A percentile compares a stretch with the other conserved stretches of the same genome.
phyloP scores from a whole-genome alignment of 1,284 basidiomycete genomes.

The Grifola frondosa region DNA sequence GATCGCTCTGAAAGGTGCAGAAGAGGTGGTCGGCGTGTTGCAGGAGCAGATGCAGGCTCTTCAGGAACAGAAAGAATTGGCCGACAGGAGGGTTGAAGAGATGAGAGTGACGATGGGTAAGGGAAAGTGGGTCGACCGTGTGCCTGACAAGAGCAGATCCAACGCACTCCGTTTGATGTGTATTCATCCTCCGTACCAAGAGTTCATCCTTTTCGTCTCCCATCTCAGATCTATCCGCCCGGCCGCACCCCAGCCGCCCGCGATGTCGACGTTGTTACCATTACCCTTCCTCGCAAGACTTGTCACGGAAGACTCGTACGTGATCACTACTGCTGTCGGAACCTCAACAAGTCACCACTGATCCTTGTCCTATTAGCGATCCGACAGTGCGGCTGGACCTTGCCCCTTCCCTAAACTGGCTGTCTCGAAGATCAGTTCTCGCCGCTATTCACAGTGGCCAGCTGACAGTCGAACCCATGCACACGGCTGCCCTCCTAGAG shows the following conservation, averaged over 20 bases:
- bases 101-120: constrained; percentile 58
- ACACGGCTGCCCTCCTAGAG: constrained; percentile 50
- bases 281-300: constrained; percentile 86
- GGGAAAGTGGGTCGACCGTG: constrained; percentile 62
- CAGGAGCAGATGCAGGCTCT: constrained; percentile 82
- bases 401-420: constrained; percentile 93
- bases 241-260: constrained; percentile 54
- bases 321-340: constrained; percentile 30
- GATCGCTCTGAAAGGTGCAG: constrained; percentile 77
- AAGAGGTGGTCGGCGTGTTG: constrained; percentile 83
- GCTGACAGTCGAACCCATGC: constrained; percentile 86
- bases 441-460: constrained; percentile 87
- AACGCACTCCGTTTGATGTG: constrained; percentile 50
- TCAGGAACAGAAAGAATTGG: constrained; percentile 59
- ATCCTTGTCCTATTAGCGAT: constrained; percentile 54
- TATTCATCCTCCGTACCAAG: constrained; percentile 78
- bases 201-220: constrained; percentile 81
- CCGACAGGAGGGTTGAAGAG: constrained; percentile 50
- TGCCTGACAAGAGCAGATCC: constrained; percentile 9
- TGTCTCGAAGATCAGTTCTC: constrained; percentile 85
- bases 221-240: constrained; percentile 79
- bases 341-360: too few relatives aligned
- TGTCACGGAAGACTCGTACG: constrained; percentile 85
- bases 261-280: constrained; percentile 69
- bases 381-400: constrained; percentile 90